A percentile compares a stretch with the other conserved stretches of the same genome.
Conservation (phyloP, 2,329 filamentous ascomycete genomes). For the Hirsutella rhossiliensis region DNA sequence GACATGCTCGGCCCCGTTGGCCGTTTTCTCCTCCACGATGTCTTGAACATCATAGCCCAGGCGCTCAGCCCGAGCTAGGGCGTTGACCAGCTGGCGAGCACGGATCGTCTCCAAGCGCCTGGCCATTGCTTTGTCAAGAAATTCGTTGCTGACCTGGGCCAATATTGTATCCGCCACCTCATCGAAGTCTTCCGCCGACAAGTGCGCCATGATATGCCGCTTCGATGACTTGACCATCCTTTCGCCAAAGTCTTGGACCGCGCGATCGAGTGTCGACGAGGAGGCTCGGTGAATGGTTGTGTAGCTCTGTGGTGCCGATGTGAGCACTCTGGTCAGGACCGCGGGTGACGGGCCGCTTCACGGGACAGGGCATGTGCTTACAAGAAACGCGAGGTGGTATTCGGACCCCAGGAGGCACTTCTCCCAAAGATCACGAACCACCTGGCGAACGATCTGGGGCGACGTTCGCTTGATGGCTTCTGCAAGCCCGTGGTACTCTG, state of each 20-base stretch:
- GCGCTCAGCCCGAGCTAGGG: slow-evolving; percentile 42
- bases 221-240: slow-evolving; percentile 29
- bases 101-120: slow-evolving; percentile 39
- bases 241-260: slow-evolving; percentile 32
- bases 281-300: slow-evolving; percentile 33
- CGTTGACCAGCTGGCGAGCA: slow-evolving; percentile 42
- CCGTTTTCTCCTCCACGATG: slow-evolving; percentile 28
- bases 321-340: slow-evolving; percentile 10
- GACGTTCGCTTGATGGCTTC: slow-evolving; percentile 24
- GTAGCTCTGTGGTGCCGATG: slow-evolving; percentile 28
- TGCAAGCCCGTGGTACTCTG: slow-evolving; percentile 11
- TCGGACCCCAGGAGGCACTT: slow-evolving; percentile 37
- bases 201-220: slow-evolving; percentile 26
- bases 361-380: slow-evolving; percentile 17
- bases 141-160: slow-evolving; percentile 30
- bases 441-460: slow-evolving; percentile 33
- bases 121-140: slow-evolving; percentile 41
- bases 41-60: slow-evolving; percentile 43
- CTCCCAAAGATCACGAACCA: slow-evolving; percentile 37
- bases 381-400: slow-evolving; percentile 40
- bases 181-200: slow-evolving; percentile 31
- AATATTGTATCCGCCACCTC: slow-evolving; percentile 30
- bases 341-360: background rate
- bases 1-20: slow-evolving; percentile 20
- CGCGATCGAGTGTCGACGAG: slow-evolving; percentile 21